Conservation (phyloP, 352 stramenopile species). For the Pythium rhizo-oryzae region DNA sequence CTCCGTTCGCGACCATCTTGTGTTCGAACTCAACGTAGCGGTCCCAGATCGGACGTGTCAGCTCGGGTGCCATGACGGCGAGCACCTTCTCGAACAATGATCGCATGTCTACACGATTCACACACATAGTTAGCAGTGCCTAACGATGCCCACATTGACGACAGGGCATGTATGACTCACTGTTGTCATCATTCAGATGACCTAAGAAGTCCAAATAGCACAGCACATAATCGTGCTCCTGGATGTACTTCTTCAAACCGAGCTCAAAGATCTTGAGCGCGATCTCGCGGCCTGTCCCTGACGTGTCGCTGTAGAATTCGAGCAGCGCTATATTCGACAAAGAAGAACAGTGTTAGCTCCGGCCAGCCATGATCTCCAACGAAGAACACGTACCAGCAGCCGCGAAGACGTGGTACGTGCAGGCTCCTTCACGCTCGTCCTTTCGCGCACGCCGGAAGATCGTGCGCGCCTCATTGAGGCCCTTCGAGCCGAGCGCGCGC, state of each 20-base stretch:
- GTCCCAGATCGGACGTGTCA: constrained; percentile 85
- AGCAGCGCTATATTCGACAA: constrained; percentile 54
- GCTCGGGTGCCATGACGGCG: constrained; percentile 80
- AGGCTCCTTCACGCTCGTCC: constrained; percentile 80
- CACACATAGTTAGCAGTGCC: neutral
- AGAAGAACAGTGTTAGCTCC: neutral
- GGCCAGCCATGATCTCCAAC: neutral
- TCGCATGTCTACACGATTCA: constrained; percentile 69
- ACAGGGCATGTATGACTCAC: constrained; percentile 40
- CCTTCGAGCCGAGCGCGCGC: constrained; percentile 75
- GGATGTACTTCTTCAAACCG: constrained; percentile 88
- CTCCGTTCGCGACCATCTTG: constrained; percentile 83
- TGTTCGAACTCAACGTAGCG: constrained; percentile 88
- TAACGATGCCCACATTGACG: neutral
- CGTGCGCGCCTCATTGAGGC: constrained; percentile 68
- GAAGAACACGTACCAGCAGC: constrained; percentile 55
- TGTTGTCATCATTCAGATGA: constrained; percentile 90
- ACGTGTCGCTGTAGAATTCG: constrained; percentile 88
- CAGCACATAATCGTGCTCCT: constrained; percentile 81
- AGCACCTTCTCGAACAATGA: constrained; percentile 90
- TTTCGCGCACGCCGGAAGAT: constrained; percentile 86
- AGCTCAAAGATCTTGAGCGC: constrained; percentile 90
- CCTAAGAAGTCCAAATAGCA: constrained; percentile 88
- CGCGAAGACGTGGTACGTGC: constrained; percentile 84
- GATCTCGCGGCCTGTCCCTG: constrained; percentile 81